phyloP scores from a whole-genome alignment of 306 rosid genomes.

The Quercus berberidifolia region DNA sequence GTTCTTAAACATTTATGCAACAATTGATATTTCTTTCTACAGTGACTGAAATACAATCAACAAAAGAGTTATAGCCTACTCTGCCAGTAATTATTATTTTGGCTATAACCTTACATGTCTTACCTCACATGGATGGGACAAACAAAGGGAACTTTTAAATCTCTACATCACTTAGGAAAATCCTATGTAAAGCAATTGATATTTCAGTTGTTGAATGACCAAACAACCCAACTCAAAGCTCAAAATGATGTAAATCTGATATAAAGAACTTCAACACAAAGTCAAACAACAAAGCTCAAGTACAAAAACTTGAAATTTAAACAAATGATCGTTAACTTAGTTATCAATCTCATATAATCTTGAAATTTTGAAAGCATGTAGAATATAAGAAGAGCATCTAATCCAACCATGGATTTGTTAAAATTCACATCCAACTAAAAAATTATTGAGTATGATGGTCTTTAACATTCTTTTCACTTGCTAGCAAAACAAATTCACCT shows the following conservation, averaged over 20 bases:
- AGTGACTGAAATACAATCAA: neutral
- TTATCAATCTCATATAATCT: no score
- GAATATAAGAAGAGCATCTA: no score
- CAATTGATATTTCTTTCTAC: neutral
- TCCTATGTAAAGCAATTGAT: neutral
- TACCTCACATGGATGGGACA: neutral
- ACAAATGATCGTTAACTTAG: no score
- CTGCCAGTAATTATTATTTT: no score
- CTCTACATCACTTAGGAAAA: neutral
- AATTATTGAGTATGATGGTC: constrained; percentile 19
- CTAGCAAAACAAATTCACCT: constrained; percentile 30
- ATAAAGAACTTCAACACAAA: neutral
- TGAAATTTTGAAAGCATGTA: no score
- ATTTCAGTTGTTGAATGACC: neutral
- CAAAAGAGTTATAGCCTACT: neutral
- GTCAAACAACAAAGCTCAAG: neutral
- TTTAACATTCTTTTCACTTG: constrained; percentile 31
- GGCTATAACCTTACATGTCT: neutral
- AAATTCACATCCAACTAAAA: no score
- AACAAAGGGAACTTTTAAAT: neutral
- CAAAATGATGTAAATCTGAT: neutral
- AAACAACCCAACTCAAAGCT: neutral
- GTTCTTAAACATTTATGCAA: neutral
- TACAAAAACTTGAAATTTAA: neutral
- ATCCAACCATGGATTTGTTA: no score